A percentile compares a stretch with the other conserved stretches of the same genome.
Evolutionary conservation across 768 basidiomycete species (phyloP).

Genomic region (Clavaria fumosa): DNA sequence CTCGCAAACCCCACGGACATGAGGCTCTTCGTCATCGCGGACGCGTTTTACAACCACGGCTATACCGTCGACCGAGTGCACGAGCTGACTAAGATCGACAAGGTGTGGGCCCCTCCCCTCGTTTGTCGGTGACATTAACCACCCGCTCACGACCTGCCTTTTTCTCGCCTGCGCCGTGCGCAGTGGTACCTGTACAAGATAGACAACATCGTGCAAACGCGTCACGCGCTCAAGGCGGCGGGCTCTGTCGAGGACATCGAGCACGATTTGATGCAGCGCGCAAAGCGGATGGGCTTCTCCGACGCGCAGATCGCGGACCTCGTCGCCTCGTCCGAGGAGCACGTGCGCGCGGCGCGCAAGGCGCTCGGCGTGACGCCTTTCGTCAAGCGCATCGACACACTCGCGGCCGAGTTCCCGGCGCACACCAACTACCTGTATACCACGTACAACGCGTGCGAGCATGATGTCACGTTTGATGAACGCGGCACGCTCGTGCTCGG

Average conservation of each 20-base stretch:
- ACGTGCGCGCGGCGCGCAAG: conserved; percentile 77
- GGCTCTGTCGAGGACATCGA: conserved; percentile 56
- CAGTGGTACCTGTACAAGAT: conserved; percentile 99
- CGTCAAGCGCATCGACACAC: conserved; percentile 98
- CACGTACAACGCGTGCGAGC: conserved; percentile 92
- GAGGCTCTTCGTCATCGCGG: conserved; percentile 91
- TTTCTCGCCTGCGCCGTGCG: conserved; percentile 2
- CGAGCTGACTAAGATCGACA: conserved; percentile 95
- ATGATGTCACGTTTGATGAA: conserved; percentile 91
- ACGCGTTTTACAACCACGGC: conserved; percentile 89
- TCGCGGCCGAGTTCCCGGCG: conserved; percentile 97
- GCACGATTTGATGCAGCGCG: conserved; percentile 64
- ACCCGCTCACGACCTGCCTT: no score
- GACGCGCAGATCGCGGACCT: conserved; percentile 86
- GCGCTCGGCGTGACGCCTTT: conserved; percentile 81
- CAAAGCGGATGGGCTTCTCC: conserved; percentile 93
- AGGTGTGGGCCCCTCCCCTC: conserved; percentile 28
- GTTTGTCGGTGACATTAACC: not conserved
- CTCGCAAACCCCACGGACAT: conserved; percentile 83
- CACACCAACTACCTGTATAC: conserved; percentile 99
- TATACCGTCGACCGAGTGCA: conserved; percentile 86
- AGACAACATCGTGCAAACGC: conserved; percentile 92
- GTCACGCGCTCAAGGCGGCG: conserved; percentile 53
- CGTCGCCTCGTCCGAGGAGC: conserved; percentile 53
- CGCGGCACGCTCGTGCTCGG: conserved; percentile 99